phyloP scores from a whole-genome alignment of 345 rosid genomes.

The Nephelium lappaceum region DNA sequence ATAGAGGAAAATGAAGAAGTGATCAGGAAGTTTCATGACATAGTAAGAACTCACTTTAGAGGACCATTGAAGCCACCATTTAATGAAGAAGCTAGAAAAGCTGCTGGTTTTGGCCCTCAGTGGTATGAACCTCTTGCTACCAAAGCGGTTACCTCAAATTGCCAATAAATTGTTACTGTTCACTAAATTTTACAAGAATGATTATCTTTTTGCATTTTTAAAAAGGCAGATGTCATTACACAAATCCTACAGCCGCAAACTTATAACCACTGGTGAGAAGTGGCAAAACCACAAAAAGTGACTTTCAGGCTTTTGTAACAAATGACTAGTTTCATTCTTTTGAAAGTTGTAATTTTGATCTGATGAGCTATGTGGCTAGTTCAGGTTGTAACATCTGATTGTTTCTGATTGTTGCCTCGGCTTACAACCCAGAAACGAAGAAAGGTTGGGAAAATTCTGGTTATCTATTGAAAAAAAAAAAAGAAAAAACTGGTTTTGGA shows the following conservation, averaged over 20 bases:
- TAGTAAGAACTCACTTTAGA: conserved; percentile 73
- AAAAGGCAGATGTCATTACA: too few species aligned
- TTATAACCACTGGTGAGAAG: not conserved
- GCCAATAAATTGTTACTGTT: not conserved
- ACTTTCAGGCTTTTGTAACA: not conserved
- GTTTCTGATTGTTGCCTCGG: not conserved
- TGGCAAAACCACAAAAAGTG: not conserved
- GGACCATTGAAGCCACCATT: conserved; percentile 98
- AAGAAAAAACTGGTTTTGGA: not conserved
- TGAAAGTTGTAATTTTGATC: not conserved
- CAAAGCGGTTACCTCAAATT: conserved; percentile 37
- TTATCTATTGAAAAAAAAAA: too few species aligned
- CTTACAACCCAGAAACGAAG: not conserved
- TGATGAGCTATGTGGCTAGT: not conserved
- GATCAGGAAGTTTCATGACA: conserved; percentile 61
- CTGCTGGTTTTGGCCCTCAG: conserved; percentile 86
- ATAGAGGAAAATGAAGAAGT: conserved; percentile 50
- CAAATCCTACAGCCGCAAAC: not conserved
- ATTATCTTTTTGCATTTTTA: not conserved
- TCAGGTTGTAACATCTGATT: not conserved
- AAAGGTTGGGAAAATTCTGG: not conserved
- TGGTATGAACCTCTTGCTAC: conserved; percentile 91
- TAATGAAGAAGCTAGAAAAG: conserved; percentile 79
- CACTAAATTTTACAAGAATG: not conserved
- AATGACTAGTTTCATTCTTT: not conserved